A percentile compares a stretch with the other conserved stretches of the same genome.
Conservation (phyloP, 768 basidiomycete species). For the Candolleomyces efflorescens region DNA sequence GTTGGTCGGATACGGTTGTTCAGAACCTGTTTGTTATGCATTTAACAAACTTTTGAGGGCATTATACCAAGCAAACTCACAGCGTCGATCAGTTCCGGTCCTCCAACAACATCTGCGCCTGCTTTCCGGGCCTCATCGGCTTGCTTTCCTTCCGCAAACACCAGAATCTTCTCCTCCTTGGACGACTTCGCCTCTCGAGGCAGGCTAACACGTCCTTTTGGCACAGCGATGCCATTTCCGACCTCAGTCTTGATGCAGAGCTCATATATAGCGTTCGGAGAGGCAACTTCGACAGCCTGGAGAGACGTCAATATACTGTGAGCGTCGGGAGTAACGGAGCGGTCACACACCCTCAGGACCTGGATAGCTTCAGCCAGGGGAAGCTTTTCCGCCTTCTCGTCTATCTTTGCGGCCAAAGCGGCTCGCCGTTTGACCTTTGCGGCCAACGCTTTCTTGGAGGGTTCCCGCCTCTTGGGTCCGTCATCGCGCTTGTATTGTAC, state of each 20-base stretch:
- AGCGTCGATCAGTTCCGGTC: slow-evolving; percentile 82
- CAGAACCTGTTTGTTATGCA: slow-evolving; percentile 49
- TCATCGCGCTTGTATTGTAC: slow-evolving; percentile 45
- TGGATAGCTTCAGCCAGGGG: slow-evolving; percentile 60
- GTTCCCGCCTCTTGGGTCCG: slow-evolving; percentile 46
- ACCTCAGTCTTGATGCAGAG: slow-evolving; percentile 77
- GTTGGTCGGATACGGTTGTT: slow-evolving; percentile 73
- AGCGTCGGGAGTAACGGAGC: neutral
- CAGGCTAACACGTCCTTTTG: slow-evolving; percentile 85
- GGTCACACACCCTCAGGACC: slow-evolving; percentile 59
- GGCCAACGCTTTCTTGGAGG: slow-evolving; percentile 67
- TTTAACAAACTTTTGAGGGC: neutral
- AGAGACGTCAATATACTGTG: neutral
- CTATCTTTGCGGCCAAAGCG: slow-evolving; percentile 45
- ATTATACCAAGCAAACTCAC: slow-evolving; percentile 41
- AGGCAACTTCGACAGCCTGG: slow-evolving; percentile 81
- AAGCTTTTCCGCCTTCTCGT: slow-evolving; percentile 65
- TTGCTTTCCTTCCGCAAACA: slow-evolving; percentile 83
- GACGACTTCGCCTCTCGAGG: slow-evolving; percentile 76
- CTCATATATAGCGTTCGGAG: slow-evolving; percentile 73
- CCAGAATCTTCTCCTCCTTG: slow-evolving; percentile 74
- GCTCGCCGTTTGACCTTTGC: slow-evolving; percentile 61
- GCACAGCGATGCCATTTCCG: slow-evolving; percentile 74
- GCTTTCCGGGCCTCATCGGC: slow-evolving; percentile 82
- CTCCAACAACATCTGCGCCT: slow-evolving; percentile 90